Percentiles rank a stretch among this genome's conserved stretches.
Conservation (phyloP, 2,329 filamentous ascomycete genomes). For the Beauveria sp. region DNA sequence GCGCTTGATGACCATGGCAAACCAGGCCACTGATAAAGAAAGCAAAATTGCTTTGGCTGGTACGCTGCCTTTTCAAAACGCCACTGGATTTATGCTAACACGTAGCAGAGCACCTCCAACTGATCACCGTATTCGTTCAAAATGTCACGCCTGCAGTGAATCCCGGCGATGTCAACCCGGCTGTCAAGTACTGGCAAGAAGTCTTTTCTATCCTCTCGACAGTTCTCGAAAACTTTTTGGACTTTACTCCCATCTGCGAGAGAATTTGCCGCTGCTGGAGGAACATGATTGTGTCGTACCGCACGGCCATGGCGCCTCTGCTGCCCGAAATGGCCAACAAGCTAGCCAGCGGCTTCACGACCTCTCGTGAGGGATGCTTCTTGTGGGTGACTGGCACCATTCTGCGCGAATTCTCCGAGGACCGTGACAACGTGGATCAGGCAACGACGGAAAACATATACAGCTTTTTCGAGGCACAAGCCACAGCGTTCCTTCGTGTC, state of each 20-base stretch:
- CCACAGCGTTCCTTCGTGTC: conserved; percentile 79
- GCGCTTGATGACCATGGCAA: conserved; percentile 78
- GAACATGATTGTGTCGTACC: conserved; percentile 93
- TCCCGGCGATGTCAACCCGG: conserved; percentile 69
- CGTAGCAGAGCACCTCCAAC: conserved; percentile 68
- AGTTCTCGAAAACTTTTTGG: conserved; percentile 79
- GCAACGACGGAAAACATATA: conserved; percentile 84
- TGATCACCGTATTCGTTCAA: conserved; percentile 87
- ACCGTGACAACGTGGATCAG: conserved; percentile 74
- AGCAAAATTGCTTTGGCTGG: conserved; percentile 80
- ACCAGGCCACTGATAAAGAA: conserved; percentile 73
- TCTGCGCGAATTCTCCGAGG: conserved; percentile 88
- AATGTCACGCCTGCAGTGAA: conserved; percentile 66
- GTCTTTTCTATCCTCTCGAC: conserved; percentile 82
- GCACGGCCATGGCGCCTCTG: conserved; percentile 78
- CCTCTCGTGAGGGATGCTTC: conserved; percentile 89
- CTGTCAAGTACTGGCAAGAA: conserved; percentile 93
- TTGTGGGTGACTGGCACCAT: conserved; percentile 97
- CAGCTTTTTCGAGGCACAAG: conserved; percentile 89
- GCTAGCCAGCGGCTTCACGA: conserved; percentile 74
- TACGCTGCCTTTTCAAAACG: conserved; percentile 28
- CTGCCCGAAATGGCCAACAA: conserved; percentile 82
- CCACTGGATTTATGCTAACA: not conserved
- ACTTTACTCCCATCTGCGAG: conserved; percentile 84
- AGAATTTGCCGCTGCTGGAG: conserved; percentile 92